These are phyloP conservation scores for Croton setiger DNA, from an alignment of 441 rosid species.

Conservation along the genomic window DNA sequence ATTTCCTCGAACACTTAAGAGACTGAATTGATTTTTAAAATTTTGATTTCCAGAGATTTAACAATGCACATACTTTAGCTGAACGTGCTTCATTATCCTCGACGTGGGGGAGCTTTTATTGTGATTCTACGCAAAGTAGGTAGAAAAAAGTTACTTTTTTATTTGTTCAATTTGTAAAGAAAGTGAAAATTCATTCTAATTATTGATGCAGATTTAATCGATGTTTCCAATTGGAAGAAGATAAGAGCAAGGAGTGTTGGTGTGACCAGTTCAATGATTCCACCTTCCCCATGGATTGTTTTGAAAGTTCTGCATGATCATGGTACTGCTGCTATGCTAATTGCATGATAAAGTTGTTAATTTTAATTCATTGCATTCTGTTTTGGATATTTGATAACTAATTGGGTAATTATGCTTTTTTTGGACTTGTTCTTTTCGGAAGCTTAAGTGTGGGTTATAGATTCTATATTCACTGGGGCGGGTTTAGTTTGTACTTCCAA, in stretches of 20 bases:
- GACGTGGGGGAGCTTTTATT: constrained; percentile 28
- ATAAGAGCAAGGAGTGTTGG: constrained; percentile 48
- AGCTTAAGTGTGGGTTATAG: constrained; percentile 2
- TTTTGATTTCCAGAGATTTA: constrained; percentile 35
- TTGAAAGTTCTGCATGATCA: constrained; percentile 43
- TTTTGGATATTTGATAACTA: neutral
- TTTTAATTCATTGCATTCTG: neutral
- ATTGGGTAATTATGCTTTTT: neutral
- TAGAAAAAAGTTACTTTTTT: neutral
- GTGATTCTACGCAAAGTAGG: constrained; percentile 29
- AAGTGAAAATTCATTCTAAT: neutral
- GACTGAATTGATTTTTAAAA: neutral
- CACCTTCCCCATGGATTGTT: constrained; percentile 50
- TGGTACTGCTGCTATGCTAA: constrained; percentile 33
- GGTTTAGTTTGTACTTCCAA: neutral
- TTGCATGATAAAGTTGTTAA: neutral
- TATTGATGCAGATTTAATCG: constrained; percentile 34
- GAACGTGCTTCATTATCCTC: constrained; percentile 18
- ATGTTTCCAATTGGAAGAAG: constrained; percentile 64
- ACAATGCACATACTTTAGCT: constrained; percentile 25
- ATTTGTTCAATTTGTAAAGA: neutral
- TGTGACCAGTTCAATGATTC: constrained; percentile 46
- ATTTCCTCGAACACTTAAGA: constrained; percentile 48
- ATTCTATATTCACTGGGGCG: neutral
- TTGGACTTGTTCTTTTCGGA: neutral